Percentiles rank a stretch among this genome's conserved stretches.
phyloP scores from a whole-genome alignment of 2,329 filamentous ascomycete species.

The Pyrenochaeta sp. region DNA sequence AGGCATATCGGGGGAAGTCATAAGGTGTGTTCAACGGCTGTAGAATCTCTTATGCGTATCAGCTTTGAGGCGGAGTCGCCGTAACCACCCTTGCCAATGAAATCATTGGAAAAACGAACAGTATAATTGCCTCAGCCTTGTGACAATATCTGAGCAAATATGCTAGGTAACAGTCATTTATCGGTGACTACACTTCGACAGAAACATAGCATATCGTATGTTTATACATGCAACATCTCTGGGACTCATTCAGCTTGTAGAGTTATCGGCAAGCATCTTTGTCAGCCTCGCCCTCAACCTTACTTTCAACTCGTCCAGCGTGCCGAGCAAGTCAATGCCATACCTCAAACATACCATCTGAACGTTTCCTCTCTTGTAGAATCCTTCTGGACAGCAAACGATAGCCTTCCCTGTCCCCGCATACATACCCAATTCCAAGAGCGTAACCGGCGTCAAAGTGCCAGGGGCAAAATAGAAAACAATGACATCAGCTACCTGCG shows the following conservation, averaged over 20 bases:
- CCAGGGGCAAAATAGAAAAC: slow-evolving; percentile 64
- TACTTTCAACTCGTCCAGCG: slow-evolving; percentile 51
- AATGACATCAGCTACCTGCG: slow-evolving; percentile 63
- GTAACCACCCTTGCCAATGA: background rate
- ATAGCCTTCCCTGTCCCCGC: slow-evolving; percentile 56
- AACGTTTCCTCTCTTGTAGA: slow-evolving; percentile 69
- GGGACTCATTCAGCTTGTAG: background rate
- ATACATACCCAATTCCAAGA: slow-evolving; percentile 68
- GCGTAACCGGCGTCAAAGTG: slow-evolving; percentile 63
- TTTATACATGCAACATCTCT: background rate
- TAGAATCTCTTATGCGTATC: background rate
- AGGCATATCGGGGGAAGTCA: background rate
- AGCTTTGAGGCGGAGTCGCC: background rate
- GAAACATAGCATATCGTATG: background rate
- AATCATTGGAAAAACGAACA: background rate
- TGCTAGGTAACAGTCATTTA: background rate
- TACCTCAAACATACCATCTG: slow-evolving; percentile 61
- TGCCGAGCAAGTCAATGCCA: slow-evolving; percentile 56
- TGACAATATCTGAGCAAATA: background rate
- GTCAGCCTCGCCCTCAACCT: slow-evolving; percentile 37
- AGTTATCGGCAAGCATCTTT: slow-evolving; percentile 5
- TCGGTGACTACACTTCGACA: background rate
- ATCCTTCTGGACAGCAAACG: slow-evolving; percentile 63
- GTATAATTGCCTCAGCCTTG: background rate
- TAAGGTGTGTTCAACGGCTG: background rate